Conservation (phyloP, 768 basidiomycete genomes). For the Boletus rubropictus region DNA sequence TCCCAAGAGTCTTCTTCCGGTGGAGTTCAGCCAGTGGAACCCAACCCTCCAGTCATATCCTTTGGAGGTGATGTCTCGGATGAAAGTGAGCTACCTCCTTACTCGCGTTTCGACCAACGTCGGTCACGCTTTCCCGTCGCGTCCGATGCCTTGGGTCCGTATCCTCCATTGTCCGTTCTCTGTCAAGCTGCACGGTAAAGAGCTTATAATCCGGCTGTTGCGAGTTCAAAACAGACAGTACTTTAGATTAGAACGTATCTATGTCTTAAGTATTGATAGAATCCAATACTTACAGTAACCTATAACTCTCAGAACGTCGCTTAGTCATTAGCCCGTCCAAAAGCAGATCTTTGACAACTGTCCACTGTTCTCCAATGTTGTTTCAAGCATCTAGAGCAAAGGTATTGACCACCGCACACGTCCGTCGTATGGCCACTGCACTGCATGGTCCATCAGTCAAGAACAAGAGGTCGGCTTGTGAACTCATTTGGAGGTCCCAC, state of each 20-base stretch:
- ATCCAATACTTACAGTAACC: too few species aligned
- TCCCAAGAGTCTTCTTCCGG: not conserved
- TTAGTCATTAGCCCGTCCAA: slow-evolving; percentile 17
- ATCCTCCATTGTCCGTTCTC: slow-evolving; percentile 20
- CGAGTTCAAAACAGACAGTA: too few species aligned
- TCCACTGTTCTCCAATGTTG: slow-evolving; percentile 27
- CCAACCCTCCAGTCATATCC: not conserved
- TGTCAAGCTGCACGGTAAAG: not conserved
- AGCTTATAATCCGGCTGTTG: not conserved
- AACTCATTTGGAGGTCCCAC: not conserved
- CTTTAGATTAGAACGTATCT: not conserved
- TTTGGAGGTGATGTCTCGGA: not conserved
- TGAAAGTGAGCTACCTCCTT: slow-evolving; percentile 19
- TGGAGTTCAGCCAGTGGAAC: not conserved
- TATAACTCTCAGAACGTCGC: too few species aligned
- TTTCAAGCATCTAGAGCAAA: slow-evolving; percentile 15
- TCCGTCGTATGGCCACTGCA: slow-evolving; percentile 42
- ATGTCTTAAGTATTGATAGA: slow-evolving; percentile 3
- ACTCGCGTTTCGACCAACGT: slow-evolving; percentile 26
- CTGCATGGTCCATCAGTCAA: slow-evolving; percentile 35
- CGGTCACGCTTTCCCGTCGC: slow-evolving; percentile 16
- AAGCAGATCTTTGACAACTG: not conserved
- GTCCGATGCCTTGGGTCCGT: slow-evolving; percentile 24
- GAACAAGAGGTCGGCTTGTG: slow-evolving; percentile 39
- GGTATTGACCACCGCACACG: slow-evolving; percentile 18